Evolutionary conservation across 1,284 basidiomycete genomes (phyloP).

Genomic region (Moesziomyces antarcticus): DNA sequence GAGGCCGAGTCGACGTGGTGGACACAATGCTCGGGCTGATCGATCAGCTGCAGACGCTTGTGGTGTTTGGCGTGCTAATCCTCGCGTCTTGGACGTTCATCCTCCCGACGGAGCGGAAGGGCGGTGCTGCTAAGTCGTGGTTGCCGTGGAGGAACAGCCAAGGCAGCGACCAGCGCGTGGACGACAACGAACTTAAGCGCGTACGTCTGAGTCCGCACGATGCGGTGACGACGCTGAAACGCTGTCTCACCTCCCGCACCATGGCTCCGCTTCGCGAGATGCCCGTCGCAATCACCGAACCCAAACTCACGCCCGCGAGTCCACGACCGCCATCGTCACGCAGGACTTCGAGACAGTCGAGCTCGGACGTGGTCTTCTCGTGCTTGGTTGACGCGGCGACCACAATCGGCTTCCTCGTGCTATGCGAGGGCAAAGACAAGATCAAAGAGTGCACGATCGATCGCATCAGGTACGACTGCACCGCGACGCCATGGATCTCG

Average conservation of each 20-base stretch:
- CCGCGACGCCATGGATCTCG: conserved; percentile 20
- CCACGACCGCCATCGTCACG: conserved; percentile 1
- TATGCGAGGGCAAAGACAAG: conserved; percentile 8
- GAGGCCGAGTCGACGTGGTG: conserved; percentile 7
- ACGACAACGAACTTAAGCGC: conserved; percentile 9
- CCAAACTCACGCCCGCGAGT: not conserved
- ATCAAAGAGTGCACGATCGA: conserved; percentile 32
- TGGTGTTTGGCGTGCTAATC: conserved; percentile 30
- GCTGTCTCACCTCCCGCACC: conserved; percentile 21
- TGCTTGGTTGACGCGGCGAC: conserved; percentile 20
- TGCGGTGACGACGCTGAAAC: conserved; percentile 19
- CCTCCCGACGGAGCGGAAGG: not conserved
- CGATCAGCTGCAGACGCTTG: conserved; percentile 27
- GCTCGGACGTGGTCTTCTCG: conserved; percentile 13
- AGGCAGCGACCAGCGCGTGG: not conserved
- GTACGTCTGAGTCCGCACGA: conserved; percentile 20
- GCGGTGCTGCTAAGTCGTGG: conserved; percentile 9
- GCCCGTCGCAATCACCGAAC: conserved; percentile 9
- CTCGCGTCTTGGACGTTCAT: conserved; percentile 29
- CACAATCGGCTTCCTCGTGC: conserved; percentile 22
- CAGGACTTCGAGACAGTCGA: not conserved
- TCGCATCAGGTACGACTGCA: conserved; percentile 14
- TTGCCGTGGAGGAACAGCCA: not conserved
- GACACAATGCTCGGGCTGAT: conserved; percentile 20
- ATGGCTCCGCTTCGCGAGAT: conserved; percentile 15